A percentile compares a stretch with the other conserved stretches of the same genome.
Conservation (phyloP, 2,329 filamentous ascomycete species). For the Colletotrichum lindemuthianum region DNA sequence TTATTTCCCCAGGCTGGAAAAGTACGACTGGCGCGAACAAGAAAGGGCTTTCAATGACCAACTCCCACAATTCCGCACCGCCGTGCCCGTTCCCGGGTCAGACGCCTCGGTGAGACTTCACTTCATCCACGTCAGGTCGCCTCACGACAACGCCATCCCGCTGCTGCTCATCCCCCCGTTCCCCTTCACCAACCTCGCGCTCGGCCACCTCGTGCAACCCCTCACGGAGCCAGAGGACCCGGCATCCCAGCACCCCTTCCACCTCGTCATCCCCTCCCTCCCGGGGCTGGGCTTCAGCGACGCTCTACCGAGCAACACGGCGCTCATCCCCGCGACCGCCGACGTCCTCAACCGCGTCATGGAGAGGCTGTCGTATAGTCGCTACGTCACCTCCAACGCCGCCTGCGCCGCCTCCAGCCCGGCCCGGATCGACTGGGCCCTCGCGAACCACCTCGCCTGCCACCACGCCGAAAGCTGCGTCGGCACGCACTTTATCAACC, state of each 20-base stretch:
- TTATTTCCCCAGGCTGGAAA: conserved; percentile 64
- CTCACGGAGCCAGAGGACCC: conserved; percentile 64
- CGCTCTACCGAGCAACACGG: conserved; percentile 59
- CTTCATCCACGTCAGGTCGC: conserved; percentile 70
- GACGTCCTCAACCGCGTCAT: conserved; percentile 68
- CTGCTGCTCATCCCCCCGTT: conserved; percentile 73
- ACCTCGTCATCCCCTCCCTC: conserved; percentile 73
- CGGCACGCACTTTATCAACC: conserved; percentile 70
- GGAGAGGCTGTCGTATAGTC: conserved; percentile 65
- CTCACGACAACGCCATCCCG: conserved; percentile 65
- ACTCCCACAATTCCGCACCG: conserved; percentile 73
- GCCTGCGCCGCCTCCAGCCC: conserved; percentile 58
- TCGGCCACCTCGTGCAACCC: conserved; percentile 63
- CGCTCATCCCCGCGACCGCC: conserved; percentile 63
- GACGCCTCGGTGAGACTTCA: conserved; percentile 64
- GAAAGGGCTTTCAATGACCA: conserved; percentile 66
- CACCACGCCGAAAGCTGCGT: conserved; percentile 61
- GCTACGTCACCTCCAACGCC: conserved; percentile 67
- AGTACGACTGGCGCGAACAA: conserved; percentile 71
- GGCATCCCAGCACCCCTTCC: conserved; percentile 62
- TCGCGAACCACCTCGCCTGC: conserved; percentile 59
- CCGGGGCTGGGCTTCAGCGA: conserved; percentile 76
- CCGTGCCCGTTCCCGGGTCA: conserved; percentile 54
- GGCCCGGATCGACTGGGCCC: conserved; percentile 61
- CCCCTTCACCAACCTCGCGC: conserved; percentile 70